phyloP scores from a whole-genome alignment of 495 filamentous ascomycete species.

The Penicillium paradoxum region DNA sequence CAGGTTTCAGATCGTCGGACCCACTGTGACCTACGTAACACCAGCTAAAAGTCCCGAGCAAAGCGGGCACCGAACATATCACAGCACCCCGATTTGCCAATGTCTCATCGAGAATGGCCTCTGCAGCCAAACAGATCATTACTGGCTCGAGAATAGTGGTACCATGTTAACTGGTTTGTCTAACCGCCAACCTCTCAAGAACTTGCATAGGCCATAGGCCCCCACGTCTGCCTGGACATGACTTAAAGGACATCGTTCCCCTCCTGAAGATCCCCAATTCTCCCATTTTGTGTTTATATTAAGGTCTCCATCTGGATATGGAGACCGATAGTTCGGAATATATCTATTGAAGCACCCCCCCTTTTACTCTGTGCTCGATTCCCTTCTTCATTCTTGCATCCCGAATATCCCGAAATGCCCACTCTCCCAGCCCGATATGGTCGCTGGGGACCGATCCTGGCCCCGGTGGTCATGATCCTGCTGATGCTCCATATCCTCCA shows the following conservation, averaged over 20 bases:
- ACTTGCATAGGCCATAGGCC: slow-evolving; percentile 9
- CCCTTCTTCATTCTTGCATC: not conserved
- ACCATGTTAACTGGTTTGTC: not conserved
- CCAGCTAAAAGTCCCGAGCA: slow-evolving; percentile 2
- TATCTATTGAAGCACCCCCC: not conserved
- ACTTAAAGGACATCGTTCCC: not conserved
- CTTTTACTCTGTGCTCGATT: not conserved
- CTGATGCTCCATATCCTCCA: slow-evolving; percentile 18
- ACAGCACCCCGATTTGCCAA: slow-evolving; percentile 4
- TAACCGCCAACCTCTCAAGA: slow-evolving; percentile 6
- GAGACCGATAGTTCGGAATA: slow-evolving; percentile 3
- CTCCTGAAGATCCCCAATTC: slow-evolving; percentile 1
- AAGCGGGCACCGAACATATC: not conserved
- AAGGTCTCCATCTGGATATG: slow-evolving; percentile 12
- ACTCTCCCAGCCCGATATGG: slow-evolving; percentile 23
- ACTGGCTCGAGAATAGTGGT: not conserved
- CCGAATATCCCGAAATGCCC: slow-evolving; percentile 9
- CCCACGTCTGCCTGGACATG: slow-evolving; percentile 1
- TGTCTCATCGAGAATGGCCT: not conserved
- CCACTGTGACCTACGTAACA: slow-evolving; percentile 17
- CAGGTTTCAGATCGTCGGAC: slow-evolving; percentile 17
- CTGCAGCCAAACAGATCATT: not conserved
- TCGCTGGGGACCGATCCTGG: slow-evolving; percentile 21
- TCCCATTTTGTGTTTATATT: not conserved
- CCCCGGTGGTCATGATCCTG: slow-evolving; percentile 8